Evolutionary conservation across 2,329 filamentous ascomycete genomes (phyloP), one percentile per base, ranked within the genome.

Genomic region (Sphaerostilbella broomeana): DNA sequence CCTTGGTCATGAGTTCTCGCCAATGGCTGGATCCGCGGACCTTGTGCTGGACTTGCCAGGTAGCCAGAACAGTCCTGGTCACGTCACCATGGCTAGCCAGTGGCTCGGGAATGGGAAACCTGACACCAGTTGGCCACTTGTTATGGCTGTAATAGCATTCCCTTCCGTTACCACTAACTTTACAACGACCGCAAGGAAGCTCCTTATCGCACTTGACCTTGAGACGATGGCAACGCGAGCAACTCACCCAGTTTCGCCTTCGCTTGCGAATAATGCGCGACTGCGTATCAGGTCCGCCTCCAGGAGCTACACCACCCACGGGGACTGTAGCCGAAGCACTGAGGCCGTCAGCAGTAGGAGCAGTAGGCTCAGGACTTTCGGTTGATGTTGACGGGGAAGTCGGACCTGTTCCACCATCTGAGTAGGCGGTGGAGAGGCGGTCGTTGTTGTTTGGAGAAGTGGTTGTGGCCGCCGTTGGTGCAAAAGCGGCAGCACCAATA

Each of bases 191-290:
- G 30, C 59, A 62, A 3, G 59, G 59, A 31, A 62, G 46, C 42
- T 60, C 56, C 46, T 61, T 62, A 47, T 62, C 59, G 37, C 59
- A 62, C 40, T 62, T 62, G 31, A 62, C 59, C 36, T 62, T 62
- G 42, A 62, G 57, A 11, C 58, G 55, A 38, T 62, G 59, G 38
- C 59, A 62, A 21, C 59, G 53, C 19, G 58, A 39, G 19, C 59
- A 62, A 43, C 59, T 61, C 9, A 61, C 48, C 39, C 59, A 61
- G 28, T 59, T 60, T 24, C 59, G 53, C 45, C 61, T 62, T 25
- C 59, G 58, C 43, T 59, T 61, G 22, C 58, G 55, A 9, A 60
- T 44, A 18, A 60, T 45, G 11, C 57, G 54, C 32, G 50, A 47
- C 12, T 34, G 35, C n/a, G 39, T 36, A 9, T 29, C 16, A 3